Percentiles rank a stretch among this genome's conserved stretches.
Conservation (phyloP, 2,329 filamentous ascomycete genomes). For the Diaporthe sp. region DNA sequence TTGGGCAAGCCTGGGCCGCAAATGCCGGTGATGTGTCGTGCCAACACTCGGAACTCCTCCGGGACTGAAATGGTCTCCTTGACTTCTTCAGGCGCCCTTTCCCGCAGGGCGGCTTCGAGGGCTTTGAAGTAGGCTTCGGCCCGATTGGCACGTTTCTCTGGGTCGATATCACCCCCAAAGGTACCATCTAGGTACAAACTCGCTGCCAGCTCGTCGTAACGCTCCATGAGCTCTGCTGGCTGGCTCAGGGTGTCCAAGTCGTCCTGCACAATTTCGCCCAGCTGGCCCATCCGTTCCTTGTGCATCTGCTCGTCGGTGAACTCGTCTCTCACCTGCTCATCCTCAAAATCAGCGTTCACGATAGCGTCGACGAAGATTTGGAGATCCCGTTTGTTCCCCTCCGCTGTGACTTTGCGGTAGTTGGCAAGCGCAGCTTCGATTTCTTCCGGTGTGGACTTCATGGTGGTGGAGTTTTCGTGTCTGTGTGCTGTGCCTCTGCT, state of each 20-base stretch:
- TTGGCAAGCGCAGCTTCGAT: background rate
- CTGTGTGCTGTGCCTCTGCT: background rate
- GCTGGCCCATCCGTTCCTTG: background rate
- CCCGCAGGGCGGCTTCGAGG: background rate
- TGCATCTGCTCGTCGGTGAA: background rate
- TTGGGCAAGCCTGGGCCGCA: background rate
- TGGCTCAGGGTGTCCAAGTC: background rate
- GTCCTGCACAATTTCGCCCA: background rate
- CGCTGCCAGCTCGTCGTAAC: background rate
- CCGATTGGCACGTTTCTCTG: background rate
- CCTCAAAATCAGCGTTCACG: background rate
- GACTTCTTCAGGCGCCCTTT: background rate
- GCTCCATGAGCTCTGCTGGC: background rate
- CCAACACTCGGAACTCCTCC: slow-evolving; percentile 2
- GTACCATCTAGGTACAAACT: background rate
- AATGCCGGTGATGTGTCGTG: background rate
- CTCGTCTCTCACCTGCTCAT: background rate
- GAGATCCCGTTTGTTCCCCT: background rate
- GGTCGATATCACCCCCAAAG: background rate
- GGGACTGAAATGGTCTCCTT: background rate
- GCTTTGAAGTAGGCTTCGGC: background rate
- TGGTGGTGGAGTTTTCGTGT: background rate
- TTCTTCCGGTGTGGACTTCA: background rate
- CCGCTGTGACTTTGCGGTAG: background rate
- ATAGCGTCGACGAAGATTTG: background rate